phyloP scores from a whole-genome alignment of 306 rosid genomes.

The Begonia loranthoides region DNA sequence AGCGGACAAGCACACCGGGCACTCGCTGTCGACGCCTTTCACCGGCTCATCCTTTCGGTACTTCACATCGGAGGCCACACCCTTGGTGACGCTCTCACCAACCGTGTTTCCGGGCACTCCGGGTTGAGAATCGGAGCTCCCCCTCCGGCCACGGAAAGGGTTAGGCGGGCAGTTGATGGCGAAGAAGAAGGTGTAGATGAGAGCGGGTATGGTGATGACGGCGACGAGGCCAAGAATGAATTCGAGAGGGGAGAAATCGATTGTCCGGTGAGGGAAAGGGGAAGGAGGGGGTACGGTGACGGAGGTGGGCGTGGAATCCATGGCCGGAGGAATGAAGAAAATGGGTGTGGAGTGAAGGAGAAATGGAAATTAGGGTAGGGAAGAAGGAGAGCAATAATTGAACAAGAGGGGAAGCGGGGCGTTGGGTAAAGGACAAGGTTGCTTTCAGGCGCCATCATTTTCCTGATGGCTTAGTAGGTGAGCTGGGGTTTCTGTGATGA shows the following conservation, averaged over 20 bases:
- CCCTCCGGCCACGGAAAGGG: slow-evolving; percentile 15
- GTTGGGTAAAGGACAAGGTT: too few species aligned
- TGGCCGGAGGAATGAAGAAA: slow-evolving; percentile 6
- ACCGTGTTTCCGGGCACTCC: slow-evolving; percentile 1
- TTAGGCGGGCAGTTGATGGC: slow-evolving; percentile 46
- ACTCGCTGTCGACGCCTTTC: slow-evolving; percentile 44
- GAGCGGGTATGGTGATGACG: slow-evolving; percentile 60
- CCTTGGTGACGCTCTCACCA: not conserved
- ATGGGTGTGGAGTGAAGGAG: too few species aligned
- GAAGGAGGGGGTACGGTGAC: slow-evolving; percentile 27
- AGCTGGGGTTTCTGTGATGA: too few species aligned
- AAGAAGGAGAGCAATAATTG: too few species aligned
- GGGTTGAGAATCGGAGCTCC: slow-evolving; percentile 8
- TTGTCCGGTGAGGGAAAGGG: slow-evolving; percentile 22
- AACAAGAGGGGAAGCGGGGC: too few species aligned
- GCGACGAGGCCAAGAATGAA: slow-evolving; percentile 67
- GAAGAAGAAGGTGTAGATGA: slow-evolving; percentile 40
- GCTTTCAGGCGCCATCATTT: too few species aligned
- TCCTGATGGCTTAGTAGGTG: too few species aligned
- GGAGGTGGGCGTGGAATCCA: slow-evolving; percentile 31
- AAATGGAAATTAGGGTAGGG: too few species aligned
- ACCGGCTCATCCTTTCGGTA: slow-evolving; percentile 27
- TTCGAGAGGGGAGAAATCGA: slow-evolving; percentile 67
- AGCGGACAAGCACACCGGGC: slow-evolving; percentile 64
- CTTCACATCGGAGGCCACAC: slow-evolving; percentile 21